Evolutionary conservation across 2,329 filamentous ascomycete species (phyloP), one percentile per base, ranked within the genome.

Genomic region (Trichoderma gracile): DNA sequence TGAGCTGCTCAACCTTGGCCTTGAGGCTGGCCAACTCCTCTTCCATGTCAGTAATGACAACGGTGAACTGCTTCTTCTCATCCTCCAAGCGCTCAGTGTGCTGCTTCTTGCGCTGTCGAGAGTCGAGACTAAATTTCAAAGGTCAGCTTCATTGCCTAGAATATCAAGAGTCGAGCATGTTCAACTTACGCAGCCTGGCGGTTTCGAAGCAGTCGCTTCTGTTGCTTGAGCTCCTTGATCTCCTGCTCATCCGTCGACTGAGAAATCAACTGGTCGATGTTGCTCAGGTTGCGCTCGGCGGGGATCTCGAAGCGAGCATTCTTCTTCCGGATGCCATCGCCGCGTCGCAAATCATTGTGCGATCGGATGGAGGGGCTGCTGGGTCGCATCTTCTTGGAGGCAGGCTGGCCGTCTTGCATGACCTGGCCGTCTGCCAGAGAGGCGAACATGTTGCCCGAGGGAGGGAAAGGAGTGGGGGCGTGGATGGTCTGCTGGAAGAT

Each of bases 301-400:
- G 95, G 95, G 70, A 99, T 99, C 74, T 98, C 94, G 78, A 98
- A 97, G 70, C 94, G 90, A 69, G 93, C 93, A 74, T 98, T 99
- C 89, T 98, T 98, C 88, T 99, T 99, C 73, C 95, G 87, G 77
- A 98, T 96, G 67, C 95, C 92, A 71, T 96, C 93, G 64, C 92
- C 88, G 70, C 91, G 86, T 67, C 87, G 84, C 76, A 91, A 81
- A 63, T 93, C 89, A 67, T 93, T 92, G 79, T 91, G 90, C 71
- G 85, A 90, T 74, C 87, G 86, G 77, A 89, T 85, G 63, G 85
- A 82, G 30, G 91, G 86, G 77, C 86, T 93, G 74, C 85, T 85
- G 47, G 87, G 84, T 40, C 79, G 83, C 82, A 90, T 87, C 71
- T 85, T 82, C 78, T 87, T 87, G 66, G 78, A 78, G 76, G 84